Evolutionary conservation across 1,284 basidiomycete genomes (phyloP).

Genomic region (Puccinia horiana): DNA sequence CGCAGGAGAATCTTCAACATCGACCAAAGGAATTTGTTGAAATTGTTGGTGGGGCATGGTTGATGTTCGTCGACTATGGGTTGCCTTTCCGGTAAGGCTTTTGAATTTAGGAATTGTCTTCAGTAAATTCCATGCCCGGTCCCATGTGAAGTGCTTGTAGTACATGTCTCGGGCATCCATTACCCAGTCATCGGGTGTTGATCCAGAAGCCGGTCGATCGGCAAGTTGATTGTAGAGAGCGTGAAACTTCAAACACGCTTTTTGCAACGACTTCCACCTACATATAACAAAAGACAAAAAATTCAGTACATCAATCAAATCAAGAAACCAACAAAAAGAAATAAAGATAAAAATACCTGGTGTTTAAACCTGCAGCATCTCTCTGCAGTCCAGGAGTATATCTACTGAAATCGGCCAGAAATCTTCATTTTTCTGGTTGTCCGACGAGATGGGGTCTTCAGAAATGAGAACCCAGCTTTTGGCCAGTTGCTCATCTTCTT

Average conservation of each 20-base stretch:
- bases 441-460: neutral
- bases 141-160: neutral
- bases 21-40: neutral
- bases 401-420: slow-evolving; percentile 13
- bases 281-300: neutral
- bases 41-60: neutral
- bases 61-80: neutral
- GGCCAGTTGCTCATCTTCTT: slow-evolving; percentile 9
- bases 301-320: neutral
- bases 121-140: neutral
- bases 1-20: neutral
- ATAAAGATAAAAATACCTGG: neutral
- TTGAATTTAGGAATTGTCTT: neutral
- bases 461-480: slow-evolving; percentile 8
- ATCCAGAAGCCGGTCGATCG: neutral
- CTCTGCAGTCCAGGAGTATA: neutral
- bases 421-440: neutral
- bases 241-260: neutral
- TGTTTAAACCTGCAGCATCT: neutral
- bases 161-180: neutral
- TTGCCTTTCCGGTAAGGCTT: neutral
- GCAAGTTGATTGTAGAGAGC: neutral
- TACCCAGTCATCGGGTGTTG: neutral
- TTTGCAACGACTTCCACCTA: neutral
- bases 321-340: neutral